Evolutionary conservation across 1,139 yeast genomes (phyloP).

Genomic region (Yamadazyma oceani): DNA sequence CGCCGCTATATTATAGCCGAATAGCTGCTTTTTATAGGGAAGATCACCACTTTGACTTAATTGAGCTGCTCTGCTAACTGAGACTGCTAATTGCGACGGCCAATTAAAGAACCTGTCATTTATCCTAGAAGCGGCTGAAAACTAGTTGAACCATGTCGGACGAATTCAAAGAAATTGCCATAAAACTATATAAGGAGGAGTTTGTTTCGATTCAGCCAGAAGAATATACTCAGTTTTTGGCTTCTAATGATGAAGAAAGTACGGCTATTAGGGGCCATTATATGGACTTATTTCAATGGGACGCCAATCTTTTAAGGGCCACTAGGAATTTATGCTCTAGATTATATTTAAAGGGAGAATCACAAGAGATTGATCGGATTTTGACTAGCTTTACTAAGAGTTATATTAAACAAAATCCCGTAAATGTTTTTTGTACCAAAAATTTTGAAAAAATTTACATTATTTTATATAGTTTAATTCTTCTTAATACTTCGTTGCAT

Average conservation of each 20-base stretch:
- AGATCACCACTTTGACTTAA: too few species aligned
- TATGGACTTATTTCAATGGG: slow-evolving; percentile 53
- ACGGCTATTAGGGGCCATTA: slow-evolving; percentile 41
- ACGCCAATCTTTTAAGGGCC: slow-evolving; percentile 50
- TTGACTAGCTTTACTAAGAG: slow-evolving; percentile 68
- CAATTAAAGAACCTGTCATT: too few species aligned
- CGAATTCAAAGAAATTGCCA: slow-evolving; percentile 32
- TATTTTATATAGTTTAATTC: slow-evolving; percentile 68
- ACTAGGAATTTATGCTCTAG: slow-evolving; percentile 62
- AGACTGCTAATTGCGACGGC: too few species aligned
- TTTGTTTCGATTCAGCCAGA: slow-evolving; percentile 47
- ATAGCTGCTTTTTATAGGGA: too few species aligned
- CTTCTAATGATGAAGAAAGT: slow-evolving; percentile 44
- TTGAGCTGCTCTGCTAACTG: too few species aligned
- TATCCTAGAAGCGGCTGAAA: too few species aligned
- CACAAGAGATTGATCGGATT: slow-evolving; percentile 78
- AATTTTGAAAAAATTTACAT: slow-evolving; percentile 69
- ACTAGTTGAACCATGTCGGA: too few species aligned
- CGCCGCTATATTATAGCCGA: too few species aligned
- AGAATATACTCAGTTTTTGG: slow-evolving; percentile 47
- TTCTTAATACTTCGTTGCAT: slow-evolving; percentile 71
- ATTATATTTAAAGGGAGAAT: slow-evolving; percentile 76
- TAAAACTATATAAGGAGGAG: slow-evolving; percentile 37
- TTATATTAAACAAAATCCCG: slow-evolving; percentile 57
- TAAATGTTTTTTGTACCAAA: slow-evolving; percentile 48